Conservation (phyloP, 2,329 filamentous ascomycete species). For the Cercospora sp. region DNA sequence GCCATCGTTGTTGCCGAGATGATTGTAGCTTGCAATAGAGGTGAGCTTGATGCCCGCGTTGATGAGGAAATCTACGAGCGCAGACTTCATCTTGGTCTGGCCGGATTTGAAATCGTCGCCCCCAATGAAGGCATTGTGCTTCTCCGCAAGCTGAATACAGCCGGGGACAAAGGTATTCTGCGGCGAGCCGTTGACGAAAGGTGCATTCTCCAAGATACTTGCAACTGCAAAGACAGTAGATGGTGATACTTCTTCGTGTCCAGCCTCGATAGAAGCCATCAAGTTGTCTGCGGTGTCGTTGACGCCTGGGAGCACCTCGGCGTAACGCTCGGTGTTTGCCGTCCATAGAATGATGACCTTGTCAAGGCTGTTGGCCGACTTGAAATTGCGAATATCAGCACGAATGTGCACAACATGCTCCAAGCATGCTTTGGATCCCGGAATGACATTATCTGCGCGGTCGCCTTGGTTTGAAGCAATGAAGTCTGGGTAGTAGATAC, state of each 20-base stretch:
- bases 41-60: slow-evolving; percentile 98
- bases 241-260: slow-evolving; percentile 88
- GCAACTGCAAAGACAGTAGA: slow-evolving; percentile 96
- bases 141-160: slow-evolving; percentile 82
- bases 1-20: slow-evolving; percentile 98
- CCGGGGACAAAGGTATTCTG: slow-evolving; percentile 99
- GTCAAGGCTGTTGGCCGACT: slow-evolving; percentile 78
- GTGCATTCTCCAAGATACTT: slow-evolving; percentile 81
- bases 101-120: slow-evolving; percentile 99
- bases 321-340: slow-evolving; percentile 96
- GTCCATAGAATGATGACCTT: slow-evolving; percentile 98
- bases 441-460: slow-evolving; percentile 85
- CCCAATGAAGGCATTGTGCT: slow-evolving; percentile 85
- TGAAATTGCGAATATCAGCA: slow-evolving; percentile 92
- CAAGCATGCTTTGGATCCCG: slow-evolving; percentile 78
- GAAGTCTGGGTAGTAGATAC: slow-evolving; percentile 98
- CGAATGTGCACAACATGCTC: slow-evolving; percentile 92
- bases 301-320: slow-evolving; percentile 81
- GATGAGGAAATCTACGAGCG: slow-evolving; percentile 97
- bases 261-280: slow-evolving; percentile 78
- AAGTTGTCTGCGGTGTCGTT: slow-evolving; percentile 97
- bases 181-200: slow-evolving; percentile 98
- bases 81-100: slow-evolving; percentile 99
- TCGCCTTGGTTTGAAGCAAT: slow-evolving; percentile 98
- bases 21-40: slow-evolving; percentile 98